These are phyloP conservation scores for Saturnispora mendoncae DNA, from an alignment of 805 yeast species.

Conservation along the genomic window DNA sequence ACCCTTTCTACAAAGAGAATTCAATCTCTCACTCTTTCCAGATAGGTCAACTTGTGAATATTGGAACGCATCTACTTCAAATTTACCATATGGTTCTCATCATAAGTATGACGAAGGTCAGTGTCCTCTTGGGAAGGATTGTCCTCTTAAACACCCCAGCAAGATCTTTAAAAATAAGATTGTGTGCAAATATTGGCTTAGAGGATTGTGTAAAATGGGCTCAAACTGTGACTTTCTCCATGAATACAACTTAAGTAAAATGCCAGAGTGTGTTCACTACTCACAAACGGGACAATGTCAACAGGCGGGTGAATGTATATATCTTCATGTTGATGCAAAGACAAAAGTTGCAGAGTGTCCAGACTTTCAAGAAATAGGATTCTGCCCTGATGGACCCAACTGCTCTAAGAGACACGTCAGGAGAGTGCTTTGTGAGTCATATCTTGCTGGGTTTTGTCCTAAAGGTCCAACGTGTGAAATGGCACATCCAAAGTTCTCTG, in stretches of 20 bases:
- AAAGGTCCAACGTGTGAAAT: constrained; percentile 69
- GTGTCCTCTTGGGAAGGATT: constrained; percentile 80
- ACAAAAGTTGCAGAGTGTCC: constrained; percentile 82
- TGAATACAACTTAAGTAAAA: constrained; percentile 85
- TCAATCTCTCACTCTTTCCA: constrained; percentile 75
- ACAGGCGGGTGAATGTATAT: constrained; percentile 89
- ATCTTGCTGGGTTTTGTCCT: constrained; percentile 88
- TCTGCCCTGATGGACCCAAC: constrained; percentile 84
- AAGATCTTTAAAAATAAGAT: constrained; percentile 58
- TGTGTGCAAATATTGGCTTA: constrained; percentile 96
- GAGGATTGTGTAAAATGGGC: constrained; percentile 94
- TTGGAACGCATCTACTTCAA: constrained; percentile 47
- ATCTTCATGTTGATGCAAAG: constrained; percentile 83
- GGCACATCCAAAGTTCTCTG: constrained; percentile 75
- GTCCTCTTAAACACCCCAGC: constrained; percentile 78
- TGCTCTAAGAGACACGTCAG: constrained; percentile 78
- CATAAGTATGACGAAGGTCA: constrained; percentile 21
- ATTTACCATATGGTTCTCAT: constrained; percentile 6
- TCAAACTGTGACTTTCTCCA: constrained; percentile 94
- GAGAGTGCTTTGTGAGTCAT: constrained; percentile 67
- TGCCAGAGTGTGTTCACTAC: constrained; percentile 94
- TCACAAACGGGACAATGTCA: constrained; percentile 80
- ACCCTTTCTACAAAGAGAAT: constrained; percentile 71
- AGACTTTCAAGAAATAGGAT: constrained; percentile 72
- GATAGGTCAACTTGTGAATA: constrained; percentile 82